Conservation (phyloP, 192 early-diverging fungal species). For the Coemansia sp. region DNA sequence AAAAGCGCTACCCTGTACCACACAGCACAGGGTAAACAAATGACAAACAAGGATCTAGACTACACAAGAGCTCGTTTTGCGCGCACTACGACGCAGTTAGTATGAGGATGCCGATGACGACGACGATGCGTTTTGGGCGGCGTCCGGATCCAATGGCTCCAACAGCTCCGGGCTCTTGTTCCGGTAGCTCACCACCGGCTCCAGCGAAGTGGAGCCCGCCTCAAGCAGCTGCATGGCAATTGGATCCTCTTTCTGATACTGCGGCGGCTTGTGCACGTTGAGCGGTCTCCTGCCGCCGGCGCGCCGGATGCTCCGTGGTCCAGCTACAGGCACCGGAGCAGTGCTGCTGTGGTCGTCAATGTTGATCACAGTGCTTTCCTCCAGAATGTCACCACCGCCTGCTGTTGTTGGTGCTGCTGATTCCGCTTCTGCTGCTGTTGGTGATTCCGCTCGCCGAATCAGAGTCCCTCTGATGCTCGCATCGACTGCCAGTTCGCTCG, state of each 20-base stretch:
- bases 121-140: conserved; percentile 3
- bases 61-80: neutral
- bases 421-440: neutral
- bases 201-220: conserved; percentile 46
- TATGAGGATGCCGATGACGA: conserved; percentile 6
- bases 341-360: conserved; percentile 12
- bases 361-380: conserved; percentile 28
- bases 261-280: conserved; percentile 28
- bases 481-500: neutral
- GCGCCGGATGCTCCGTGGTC: conserved; percentile 5
- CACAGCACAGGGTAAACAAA: too few species aligned
- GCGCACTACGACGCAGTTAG: neutral
- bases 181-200: conserved; percentile 36
- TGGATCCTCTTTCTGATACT: conserved; percentile 50
- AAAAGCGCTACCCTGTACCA: too few species aligned
- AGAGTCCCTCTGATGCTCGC: neutral
- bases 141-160: neutral
- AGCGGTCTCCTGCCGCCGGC: conserved; percentile 15
- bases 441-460: neutral
- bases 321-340: neutral
- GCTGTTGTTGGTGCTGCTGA: neutral
- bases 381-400: neutral
- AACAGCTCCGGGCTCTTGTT: conserved; percentile 35
- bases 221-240: conserved; percentile 51
- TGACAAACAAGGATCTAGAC: too few species aligned